Evolutionary conservation across 805 yeast species (phyloP).

Genomic region (Hanseniaspora guilliermondii): DNA sequence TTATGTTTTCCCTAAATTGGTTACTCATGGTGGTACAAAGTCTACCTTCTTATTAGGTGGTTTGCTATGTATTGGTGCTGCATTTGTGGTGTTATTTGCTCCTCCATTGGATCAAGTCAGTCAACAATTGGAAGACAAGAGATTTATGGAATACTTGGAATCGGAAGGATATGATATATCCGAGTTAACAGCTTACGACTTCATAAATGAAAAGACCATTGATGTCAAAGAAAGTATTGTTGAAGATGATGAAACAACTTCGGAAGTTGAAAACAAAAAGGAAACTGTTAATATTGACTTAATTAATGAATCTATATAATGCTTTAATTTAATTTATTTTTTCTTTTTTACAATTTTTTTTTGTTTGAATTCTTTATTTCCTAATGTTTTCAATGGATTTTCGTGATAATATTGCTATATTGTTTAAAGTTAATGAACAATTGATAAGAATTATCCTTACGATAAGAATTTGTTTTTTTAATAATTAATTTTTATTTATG

Average conservation of each 20-base stretch:
- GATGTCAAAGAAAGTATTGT: neutral
- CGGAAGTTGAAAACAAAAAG: neutral
- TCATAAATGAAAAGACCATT: neutral
- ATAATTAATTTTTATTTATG: too few species aligned
- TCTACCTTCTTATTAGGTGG: slow-evolving; percentile 22
- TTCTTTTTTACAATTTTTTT: too few species aligned
- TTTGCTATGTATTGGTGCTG: slow-evolving; percentile 49
- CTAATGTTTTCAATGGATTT: too few species aligned
- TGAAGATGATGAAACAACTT: neutral
- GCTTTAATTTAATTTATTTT: neutral
- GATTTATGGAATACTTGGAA: slow-evolving; percentile 54
- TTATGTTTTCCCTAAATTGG: slow-evolving; percentile 74
- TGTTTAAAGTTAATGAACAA: too few species aligned
- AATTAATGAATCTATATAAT: neutral
- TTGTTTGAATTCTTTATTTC: too few species aligned
- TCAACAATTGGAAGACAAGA: slow-evolving; percentile 62
- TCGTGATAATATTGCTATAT: too few species aligned
- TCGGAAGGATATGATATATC: slow-evolving; percentile 56
- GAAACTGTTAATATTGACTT: neutral
- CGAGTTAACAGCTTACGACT: neutral
- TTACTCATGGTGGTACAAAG: slow-evolving; percentile 45
- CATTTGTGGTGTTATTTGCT: slow-evolving; percentile 28
- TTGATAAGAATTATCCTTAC: too few species aligned
- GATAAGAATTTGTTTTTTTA: too few species aligned
- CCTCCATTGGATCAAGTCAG: slow-evolving; percentile 81